These are phyloP conservation scores for Colletotrichum siamense DNA, from an alignment of 2,329 filamentous ascomycete species.

Conservation along the genomic window DNA sequence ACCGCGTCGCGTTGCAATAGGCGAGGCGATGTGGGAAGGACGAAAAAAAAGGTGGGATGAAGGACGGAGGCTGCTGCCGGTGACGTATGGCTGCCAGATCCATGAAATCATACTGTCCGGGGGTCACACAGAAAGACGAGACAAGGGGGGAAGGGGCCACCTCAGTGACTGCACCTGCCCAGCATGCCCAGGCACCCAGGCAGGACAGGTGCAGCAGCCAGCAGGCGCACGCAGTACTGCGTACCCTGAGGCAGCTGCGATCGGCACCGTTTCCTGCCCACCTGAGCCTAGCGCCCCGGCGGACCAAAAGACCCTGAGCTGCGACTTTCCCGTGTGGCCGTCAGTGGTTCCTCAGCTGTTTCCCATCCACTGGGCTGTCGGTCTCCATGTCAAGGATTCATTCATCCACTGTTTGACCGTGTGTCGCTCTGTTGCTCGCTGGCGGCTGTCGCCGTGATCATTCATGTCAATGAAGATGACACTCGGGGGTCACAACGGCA, in stretches of 20 bases:
- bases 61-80: neutral
- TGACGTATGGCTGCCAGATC: slow-evolving; percentile 12
- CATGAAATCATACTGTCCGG: slow-evolving; percentile 20
- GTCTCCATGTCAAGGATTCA: neutral
- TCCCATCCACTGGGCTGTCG: neutral
- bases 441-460: neutral
- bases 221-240: neutral
- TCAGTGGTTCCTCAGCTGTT: neutral
- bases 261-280: slow-evolving; percentile 1
- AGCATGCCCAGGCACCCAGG: neutral
- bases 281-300: neutral
- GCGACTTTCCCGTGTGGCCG: neutral
- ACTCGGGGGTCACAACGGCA: neutral
- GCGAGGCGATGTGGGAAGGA: neutral
- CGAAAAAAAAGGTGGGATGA: neutral
- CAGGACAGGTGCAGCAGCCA: neutral
- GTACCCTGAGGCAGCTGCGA: neutral
- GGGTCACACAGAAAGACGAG: neutral
- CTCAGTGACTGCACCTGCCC: neutral
- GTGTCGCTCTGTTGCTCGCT: neutral
- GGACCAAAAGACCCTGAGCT: slow-evolving; percentile 5
- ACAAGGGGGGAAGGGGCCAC: neutral
- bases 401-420: neutral
- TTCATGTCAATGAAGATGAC: slow-evolving; percentile 1
- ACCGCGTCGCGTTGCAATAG: neutral